phyloP scores from a whole-genome alignment of 352 stramenopile genomes.

The Plasmopara halstedii region DNA sequence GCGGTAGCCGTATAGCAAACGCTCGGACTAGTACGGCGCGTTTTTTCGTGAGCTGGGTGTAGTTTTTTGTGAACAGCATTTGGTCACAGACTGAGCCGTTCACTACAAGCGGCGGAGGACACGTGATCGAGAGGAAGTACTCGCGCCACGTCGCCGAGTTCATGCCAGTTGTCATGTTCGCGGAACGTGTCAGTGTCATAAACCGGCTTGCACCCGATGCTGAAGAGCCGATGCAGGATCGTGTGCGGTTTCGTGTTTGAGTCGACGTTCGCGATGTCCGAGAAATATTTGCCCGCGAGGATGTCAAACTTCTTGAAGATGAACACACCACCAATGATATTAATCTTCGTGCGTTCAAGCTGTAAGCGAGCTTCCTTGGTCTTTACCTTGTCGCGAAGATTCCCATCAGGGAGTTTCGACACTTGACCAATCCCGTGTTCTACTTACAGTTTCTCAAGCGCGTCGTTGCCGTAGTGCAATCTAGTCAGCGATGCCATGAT shows the following conservation, averaged over 20 bases:
- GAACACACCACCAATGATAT: too few relatives aligned
- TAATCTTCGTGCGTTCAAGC: too few relatives aligned
- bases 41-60: background rate
- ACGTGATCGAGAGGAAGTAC: background rate
- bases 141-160: background rate
- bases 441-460: background rate
- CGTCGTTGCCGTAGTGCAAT: background rate
- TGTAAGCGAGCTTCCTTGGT: too few relatives aligned
- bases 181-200: background rate
- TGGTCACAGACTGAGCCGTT: background rate
- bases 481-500: background rate
- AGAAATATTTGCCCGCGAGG: background rate
- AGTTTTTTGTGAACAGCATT: background rate
- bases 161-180: background rate
- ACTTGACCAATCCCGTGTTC: background rate
- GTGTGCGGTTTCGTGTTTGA: background rate
- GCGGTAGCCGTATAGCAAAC: background rate
- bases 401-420: too few relatives aligned
- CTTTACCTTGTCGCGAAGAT: too few relatives aligned
- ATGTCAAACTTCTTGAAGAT: background rate
- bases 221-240: background rate
- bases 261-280: background rate
- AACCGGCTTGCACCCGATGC: background rate
- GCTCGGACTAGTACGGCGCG: background rate
- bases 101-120: background rate